Evolutionary conservation across 106 monocot genomes (phyloP).

Genomic region (Apostasia shenzhenica): DNA sequence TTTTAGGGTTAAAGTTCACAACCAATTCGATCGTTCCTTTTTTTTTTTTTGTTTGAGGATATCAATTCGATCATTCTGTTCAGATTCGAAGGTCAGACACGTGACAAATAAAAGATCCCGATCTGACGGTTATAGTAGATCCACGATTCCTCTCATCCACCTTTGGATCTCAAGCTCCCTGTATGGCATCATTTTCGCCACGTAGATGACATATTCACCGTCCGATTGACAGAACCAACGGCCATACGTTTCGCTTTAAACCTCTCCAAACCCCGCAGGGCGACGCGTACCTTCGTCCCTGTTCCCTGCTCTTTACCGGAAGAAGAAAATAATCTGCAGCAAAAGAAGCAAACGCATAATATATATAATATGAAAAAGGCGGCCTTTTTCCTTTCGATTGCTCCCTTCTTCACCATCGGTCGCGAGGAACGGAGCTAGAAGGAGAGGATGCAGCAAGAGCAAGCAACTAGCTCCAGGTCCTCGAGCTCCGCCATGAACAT

Average conservation of each 20-base stretch:
- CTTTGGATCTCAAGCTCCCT: not conserved
- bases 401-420: not conserved
- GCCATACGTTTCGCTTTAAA: not conserved
- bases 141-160: not conserved
- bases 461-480: conserved; percentile 5
- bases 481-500: not conserved
- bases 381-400: too few species aligned
- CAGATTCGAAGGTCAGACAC: too few species aligned
- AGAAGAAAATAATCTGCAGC: too few species aligned
- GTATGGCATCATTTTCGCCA: not conserved
- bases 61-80: too few species aligned
- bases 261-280: not conserved
- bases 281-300: not conserved
- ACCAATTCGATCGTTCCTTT: too few species aligned
- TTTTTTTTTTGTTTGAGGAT: too few species aligned
- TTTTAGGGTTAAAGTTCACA: too few species aligned
- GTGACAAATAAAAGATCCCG: not conserved
- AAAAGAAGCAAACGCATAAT: not conserved
- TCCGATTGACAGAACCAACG: not conserved
- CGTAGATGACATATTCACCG: not conserved
- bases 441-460: conserved; percentile 3
- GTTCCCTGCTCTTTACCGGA: not conserved
- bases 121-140: not conserved
- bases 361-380: not conserved
- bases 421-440: not conserved